Conservation (phyloP, 108 stramenopile species). For the Mediolabrus comicus region DNA sequence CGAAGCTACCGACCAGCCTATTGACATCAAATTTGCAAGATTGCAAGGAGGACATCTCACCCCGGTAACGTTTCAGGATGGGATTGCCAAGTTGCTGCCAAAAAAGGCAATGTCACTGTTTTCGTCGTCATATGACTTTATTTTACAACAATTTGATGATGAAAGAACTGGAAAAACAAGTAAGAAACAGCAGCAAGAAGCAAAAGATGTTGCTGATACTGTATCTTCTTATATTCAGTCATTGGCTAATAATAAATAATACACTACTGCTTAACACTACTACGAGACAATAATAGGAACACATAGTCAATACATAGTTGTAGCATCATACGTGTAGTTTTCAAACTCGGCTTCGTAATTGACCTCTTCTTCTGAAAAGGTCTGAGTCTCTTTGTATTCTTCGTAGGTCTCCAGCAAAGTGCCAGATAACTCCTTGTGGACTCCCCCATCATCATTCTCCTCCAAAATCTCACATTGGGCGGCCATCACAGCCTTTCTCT, state of each 20-base stretch:
- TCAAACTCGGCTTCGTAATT: not conserved
- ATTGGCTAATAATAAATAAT: constrained; percentile 1
- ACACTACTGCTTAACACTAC: not conserved
- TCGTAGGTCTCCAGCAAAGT: constrained; percentile 5
- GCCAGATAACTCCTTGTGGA: constrained; percentile 3
- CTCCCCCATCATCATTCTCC: not conserved
- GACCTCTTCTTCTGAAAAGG: not conserved
- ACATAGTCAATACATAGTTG: not conserved
- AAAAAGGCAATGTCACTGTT: constrained; percentile 19
- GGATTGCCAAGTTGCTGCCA: constrained; percentile 20
- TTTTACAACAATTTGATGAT: constrained; percentile 34
- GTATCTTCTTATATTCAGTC: constrained; percentile 31
- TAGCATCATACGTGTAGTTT: constrained; percentile 8
- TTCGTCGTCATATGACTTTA: constrained; percentile 35
- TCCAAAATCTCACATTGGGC: not conserved
- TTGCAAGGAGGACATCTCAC: constrained; percentile 78
- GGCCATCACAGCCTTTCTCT: not conserved
- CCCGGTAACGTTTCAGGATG: constrained; percentile 54
- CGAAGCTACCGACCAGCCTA: constrained; percentile 27
- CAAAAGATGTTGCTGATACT: constrained; percentile 29
- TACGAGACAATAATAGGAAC: no score
- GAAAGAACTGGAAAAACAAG: constrained; percentile 31
- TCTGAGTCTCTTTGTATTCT: not conserved
- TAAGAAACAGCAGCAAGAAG: constrained; percentile 19
- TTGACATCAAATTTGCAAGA: constrained; percentile 73